Base-by-base conservation (phyloP, 108 stramenopile genomes). In the Nitzschia palea region DNA sequence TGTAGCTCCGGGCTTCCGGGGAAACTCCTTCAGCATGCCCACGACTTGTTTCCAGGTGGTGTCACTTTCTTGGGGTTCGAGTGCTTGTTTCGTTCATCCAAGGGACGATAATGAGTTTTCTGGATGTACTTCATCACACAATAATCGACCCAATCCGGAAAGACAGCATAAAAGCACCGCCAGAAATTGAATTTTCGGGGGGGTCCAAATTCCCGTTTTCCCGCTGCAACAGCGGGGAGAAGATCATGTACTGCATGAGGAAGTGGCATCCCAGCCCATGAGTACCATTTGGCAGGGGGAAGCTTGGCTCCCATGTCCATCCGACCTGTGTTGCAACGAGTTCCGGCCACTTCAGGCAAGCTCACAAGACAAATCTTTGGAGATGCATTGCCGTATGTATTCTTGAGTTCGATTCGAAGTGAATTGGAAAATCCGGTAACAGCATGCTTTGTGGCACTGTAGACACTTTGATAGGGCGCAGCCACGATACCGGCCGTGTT, bases 381-480 rank as follows among this genome's bases (percentile, higher is more conserved):
- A 37, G 71, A 44, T 12, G 36, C 35, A 29, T 50, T 18, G 8
- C 62, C 55, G 35, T 73, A 73, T 2, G 63, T 59, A 20, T 54
- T 31, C 31, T 48, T 65, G 29, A 73, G 47, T 55, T 73, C 71
- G n/a, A 73, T 73, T 20, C 71, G 62, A 4, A 73, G 42, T 0
- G 71, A 45, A 43, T 73, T 62, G 45, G 54, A 56, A 28, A 73
- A 73, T 12, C 71, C 71, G 4, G 63, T 59, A 29, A 73, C 31
- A 3, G 71, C 71, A 44, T 73, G 71, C 51, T 73, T 62, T 27
- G 71, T 59, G 2, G 71, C 63, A 65, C 63, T 55, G 52, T 53
- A 73, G 43, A 73, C 64, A 42, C 64, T 65, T 36, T 59, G 63
- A 55, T 73, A 73, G 15, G 71, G 71, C 17, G 64, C 63, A 15